These are phyloP conservation scores for Myochromella boudieri DNA, from an alignment of 768 basidiomycete species.

Conservation along the genomic window DNA sequence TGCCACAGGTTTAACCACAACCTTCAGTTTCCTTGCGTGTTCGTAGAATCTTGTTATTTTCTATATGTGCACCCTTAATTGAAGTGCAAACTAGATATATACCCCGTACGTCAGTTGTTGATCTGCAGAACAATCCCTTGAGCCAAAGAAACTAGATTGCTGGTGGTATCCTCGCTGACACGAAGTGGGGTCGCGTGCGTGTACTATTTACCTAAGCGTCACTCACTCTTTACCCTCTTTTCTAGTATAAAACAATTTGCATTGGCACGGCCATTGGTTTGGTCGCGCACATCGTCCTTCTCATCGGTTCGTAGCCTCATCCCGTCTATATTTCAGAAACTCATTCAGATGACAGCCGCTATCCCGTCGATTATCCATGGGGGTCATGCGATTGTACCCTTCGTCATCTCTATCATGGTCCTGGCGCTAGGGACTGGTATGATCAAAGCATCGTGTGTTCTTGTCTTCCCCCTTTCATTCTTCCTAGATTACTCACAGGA, in stretches of 20 bases:
- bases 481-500: not conserved
- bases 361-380: constrained; percentile 15
- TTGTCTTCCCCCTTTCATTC: not conserved
- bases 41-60: not conserved
- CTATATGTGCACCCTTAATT: constrained; percentile 4
- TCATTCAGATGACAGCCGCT: constrained; percentile 2
- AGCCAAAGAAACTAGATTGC: constrained; percentile 20
- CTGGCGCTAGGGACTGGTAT: constrained; percentile 11
- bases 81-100: constrained; percentile 10
- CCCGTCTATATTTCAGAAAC: not conserved
- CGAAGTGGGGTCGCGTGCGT: constrained; percentile 35
- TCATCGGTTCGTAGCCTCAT: constrained; percentile 7
- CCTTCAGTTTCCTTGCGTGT: constrained; percentile 27
- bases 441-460: constrained; percentile 16
- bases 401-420: constrained; percentile 14
- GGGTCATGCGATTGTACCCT: constrained; percentile 14
- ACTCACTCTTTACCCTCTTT: not conserved
- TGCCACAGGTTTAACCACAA: constrained; percentile 24
- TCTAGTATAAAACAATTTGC: constrained; percentile 36
- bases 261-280: constrained; percentile 25
- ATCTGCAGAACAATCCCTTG: not conserved
- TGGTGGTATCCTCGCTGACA: constrained; percentile 38
- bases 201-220: not conserved
- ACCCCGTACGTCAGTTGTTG: constrained; percentile 6
- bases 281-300: constrained; percentile 20